A percentile compares a stretch with the other conserved stretches of the same genome.
phyloP scores from a whole-genome alignment of 1,284 basidiomycete species.

The Malassezia nana region DNA sequence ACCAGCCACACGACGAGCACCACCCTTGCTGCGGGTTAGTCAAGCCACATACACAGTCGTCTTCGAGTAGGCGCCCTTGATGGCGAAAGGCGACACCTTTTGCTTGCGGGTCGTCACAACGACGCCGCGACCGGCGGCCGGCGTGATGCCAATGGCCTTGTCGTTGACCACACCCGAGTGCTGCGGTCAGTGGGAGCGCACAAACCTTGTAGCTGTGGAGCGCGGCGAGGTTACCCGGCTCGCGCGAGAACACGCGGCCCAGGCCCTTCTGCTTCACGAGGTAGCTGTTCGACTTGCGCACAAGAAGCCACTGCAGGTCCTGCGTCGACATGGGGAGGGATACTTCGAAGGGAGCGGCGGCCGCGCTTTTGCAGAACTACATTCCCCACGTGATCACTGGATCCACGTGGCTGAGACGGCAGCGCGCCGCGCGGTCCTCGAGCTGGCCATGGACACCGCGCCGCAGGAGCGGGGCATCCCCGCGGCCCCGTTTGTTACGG shows the following conservation, averaged over 20 bases:
- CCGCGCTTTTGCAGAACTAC: conserved; percentile 14
- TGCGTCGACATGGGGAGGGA: conserved; percentile 25
- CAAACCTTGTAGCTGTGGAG: conserved; percentile 45
- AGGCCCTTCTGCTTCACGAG: conserved; percentile 47
- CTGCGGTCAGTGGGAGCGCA: conserved; percentile 14
- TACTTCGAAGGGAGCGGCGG: neutral
- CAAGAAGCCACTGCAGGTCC: conserved; percentile 47
- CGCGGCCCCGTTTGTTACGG: conserved; percentile 81
- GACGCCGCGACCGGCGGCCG: conserved; percentile 33
- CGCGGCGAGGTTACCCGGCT: conserved; percentile 40
- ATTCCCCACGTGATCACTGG: conserved; percentile 9
- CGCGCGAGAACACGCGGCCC: conserved; percentile 44
- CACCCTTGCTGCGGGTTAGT: conserved; percentile 12
- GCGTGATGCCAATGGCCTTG: conserved; percentile 41
- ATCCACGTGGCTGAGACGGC: conserved; percentile 1
- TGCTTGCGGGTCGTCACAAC: conserved; percentile 41
- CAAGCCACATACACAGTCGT: conserved; percentile 12
- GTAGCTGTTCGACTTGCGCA: conserved; percentile 39
- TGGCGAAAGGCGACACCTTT: conserved; percentile 26
- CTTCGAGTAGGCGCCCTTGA: conserved; percentile 26
- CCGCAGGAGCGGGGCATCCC: conserved; percentile 81
- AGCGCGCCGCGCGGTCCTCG: neutral
- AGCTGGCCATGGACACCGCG: conserved; percentile 4
- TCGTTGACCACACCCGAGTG: conserved; percentile 41
- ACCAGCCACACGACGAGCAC: conserved; percentile 33